Base-by-base conservation (phyloP, 768 basidiomycete genomes). In the Mycena polygramma region DNA sequence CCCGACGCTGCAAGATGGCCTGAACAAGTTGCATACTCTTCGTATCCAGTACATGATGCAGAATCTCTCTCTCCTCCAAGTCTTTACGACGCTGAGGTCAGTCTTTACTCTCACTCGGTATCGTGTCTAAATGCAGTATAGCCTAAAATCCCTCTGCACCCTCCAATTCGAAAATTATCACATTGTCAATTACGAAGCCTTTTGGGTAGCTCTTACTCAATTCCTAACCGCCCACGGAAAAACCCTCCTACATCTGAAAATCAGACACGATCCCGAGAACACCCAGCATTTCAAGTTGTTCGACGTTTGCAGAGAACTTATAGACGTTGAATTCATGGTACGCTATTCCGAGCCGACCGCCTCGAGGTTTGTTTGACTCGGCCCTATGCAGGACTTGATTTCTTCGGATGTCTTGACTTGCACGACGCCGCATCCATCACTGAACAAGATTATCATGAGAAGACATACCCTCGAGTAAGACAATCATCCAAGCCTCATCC, bases 21-120 rank as follows among this genome's bases (percentile, higher is more conserved):
- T 59, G 57, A 46, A 59, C 15, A 26, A 17, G 57, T 43, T 59
- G 43, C 57, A 59, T 35, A 59, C 57, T 22, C 57, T 59, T 19
- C 57, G 45, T 43, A 46, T 46, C 30, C 30, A 30, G 30, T 30
- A 26, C 41, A 24, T 24, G 11, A 43, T 10, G 15, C 30, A 20
- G 24, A 17, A 45, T 24, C 30, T 20, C 41, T 43, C 39, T 35
- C 24, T 59, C 45, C 57, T 59, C 17, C 41, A 7, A 13, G 20
- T 35, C 19, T 13, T 59, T 43, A 11, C 39, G 30, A 30, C 22
- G 22, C 24, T 59, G 41, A 59, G 57, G 57, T 24, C 17, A 43
- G 13, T 15, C 45, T 35, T 48, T 19, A 35, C 45, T 35, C 45
- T 46, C 30, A 41, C 11, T 24, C 45, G 24, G 24, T 46, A 46